Evolutionary conservation across 371 early-diverging fungal genomes (phyloP).

Genomic region (Actinomucor elegans): DNA sequence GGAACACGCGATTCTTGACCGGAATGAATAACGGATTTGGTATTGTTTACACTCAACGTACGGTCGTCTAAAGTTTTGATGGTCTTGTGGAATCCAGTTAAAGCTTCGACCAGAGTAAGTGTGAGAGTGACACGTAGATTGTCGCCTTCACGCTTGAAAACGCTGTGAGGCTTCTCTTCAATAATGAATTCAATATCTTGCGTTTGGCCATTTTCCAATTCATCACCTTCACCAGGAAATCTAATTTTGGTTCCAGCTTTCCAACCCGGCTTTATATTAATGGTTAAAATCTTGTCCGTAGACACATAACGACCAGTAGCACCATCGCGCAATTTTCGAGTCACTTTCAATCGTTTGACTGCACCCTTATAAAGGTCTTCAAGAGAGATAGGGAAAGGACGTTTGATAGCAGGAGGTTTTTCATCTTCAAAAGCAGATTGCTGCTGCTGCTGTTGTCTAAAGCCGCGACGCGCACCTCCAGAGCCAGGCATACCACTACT

Average conservation of each 20-base stretch:
- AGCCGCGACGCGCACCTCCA: conserved; percentile 3
- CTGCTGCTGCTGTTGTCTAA: conserved; percentile 5
- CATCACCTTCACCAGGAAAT: conserved; percentile 94
- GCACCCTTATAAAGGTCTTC: conserved; percentile 94
- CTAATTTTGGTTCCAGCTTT: conserved; percentile 98
- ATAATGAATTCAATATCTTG: conserved; percentile 95
- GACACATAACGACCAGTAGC: conserved; percentile 48
- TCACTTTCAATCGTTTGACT: conserved; percentile 93
- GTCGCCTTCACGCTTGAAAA: conserved; percentile 91
- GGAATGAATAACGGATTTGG: conserved; percentile 65
- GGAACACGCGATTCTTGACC: conserved; percentile 73
- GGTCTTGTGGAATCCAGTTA: conserved; percentile 76
- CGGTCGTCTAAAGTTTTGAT: conserved; percentile 83
- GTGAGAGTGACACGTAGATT: conserved; percentile 69
- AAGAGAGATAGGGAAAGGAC: conserved; percentile 76
- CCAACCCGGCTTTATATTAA: conserved; percentile 96
- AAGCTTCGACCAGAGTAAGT: conserved; percentile 78
- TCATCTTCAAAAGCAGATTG: conserved; percentile 10
- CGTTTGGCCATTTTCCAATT: conserved; percentile 70
- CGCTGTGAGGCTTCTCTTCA: conserved; percentile 91
- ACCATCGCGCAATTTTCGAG: conserved; percentile 63
- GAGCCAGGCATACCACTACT: conserved; percentile 3
- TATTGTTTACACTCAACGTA: conserved; percentile 63
- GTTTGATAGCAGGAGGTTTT: conserved; percentile 64
- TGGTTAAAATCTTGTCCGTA: conserved; percentile 82